Conservation (phyloP, 2,329 filamentous ascomycete genomes). For the Neofusicoccum parvum region DNA sequence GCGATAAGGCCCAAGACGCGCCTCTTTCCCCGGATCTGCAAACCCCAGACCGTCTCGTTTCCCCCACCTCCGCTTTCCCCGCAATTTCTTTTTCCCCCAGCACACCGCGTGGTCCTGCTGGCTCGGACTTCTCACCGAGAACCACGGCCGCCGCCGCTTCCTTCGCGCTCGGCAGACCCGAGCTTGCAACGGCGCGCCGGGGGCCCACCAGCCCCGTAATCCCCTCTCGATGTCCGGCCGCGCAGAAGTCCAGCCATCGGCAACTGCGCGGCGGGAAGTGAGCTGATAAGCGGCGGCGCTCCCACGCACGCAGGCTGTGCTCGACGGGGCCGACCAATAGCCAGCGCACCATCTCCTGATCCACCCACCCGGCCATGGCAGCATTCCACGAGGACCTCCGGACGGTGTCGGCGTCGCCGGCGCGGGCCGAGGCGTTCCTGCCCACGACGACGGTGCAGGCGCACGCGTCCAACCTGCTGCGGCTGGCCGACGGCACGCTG, state of each 20-base stretch:
- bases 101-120: too few species aligned
- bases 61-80: neutral
- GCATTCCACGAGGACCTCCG: conserved; percentile 22
- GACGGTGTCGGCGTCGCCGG: conserved; percentile 9
- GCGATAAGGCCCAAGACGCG: neutral
- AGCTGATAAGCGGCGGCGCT: neutral
- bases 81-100: neutral
- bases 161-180: neutral
- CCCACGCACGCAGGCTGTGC: neutral
- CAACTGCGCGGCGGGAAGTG: neutral
- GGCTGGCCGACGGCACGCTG: conserved; percentile 44
- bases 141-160: neutral
- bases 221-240: neutral
- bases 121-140: neutral
- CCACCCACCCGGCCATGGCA: neutral
- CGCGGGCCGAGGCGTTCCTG: conserved; percentile 29
- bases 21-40: neutral
- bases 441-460: conserved; percentile 47
- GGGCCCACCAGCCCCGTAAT: neutral
- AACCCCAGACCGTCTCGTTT: neutral
- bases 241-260: neutral
- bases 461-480: conserved; percentile 50
- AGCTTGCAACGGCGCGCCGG: neutral
- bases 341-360: neutral
- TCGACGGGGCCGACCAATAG: neutral